These are phyloP conservation scores for Apiospora arundinis DNA, from an alignment of 2,329 filamentous ascomycete species.

Conservation along the genomic window DNA sequence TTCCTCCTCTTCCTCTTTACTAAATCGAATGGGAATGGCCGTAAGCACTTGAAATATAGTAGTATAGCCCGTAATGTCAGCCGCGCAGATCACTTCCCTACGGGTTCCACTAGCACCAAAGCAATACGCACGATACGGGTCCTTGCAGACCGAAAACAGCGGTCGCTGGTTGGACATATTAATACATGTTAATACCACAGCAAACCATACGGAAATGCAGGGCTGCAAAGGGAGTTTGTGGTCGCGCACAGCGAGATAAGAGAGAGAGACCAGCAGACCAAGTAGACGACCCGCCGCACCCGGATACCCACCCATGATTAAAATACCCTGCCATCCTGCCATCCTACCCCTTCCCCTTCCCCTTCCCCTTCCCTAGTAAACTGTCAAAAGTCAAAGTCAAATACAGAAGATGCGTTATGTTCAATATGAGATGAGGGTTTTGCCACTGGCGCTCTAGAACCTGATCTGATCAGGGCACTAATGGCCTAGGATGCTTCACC, in stretches of 20 bases:
- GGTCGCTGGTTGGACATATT: neutral
- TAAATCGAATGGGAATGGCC: neutral
- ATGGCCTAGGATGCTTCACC: neutral
- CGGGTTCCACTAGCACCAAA: neutral
- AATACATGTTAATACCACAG: neutral
- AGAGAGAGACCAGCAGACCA: neutral
- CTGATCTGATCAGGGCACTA: neutral
- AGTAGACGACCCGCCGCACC: too few relatives aligned
- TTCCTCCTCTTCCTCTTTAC: neutral
- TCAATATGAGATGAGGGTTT: neutral
- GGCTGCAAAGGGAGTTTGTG: neutral
- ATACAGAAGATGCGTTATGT: neutral
- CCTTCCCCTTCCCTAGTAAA: neutral
- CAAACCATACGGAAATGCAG: neutral
- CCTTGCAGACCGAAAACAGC: neutral
- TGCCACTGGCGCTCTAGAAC: conserved; percentile 4
- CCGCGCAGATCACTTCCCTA: neutral
- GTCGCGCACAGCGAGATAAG: neutral
- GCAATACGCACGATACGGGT: neutral
- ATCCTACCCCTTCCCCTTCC: too few relatives aligned
- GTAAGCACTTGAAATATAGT: neutral
- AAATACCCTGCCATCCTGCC: neutral
- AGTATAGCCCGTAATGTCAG: neutral
- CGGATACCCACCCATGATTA: neutral
- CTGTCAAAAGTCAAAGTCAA: neutral